Base-by-base conservation (phyloP, 805 yeast genomes). In the Suhomyces sp. region DNA sequence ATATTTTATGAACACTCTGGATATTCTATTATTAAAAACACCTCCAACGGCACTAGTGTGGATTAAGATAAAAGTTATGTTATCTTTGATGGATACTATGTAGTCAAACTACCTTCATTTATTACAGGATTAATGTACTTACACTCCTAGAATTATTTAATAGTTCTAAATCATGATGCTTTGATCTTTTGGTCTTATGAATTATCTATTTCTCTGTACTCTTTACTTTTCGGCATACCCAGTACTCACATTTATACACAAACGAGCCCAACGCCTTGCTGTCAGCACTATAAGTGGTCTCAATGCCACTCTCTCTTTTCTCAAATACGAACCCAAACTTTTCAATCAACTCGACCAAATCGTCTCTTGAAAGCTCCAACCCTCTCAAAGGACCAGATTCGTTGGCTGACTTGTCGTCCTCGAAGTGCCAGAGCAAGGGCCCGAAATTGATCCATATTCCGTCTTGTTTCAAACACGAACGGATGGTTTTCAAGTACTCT, bases 391-490 rank as follows among this genome's bases (percentile, higher is more conserved):
- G 79, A 1, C 73, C 63, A 0, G 67, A 65, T 0, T 67, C 60
- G 12, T 62, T 58, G 8, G 67, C 61, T 13, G 68, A 69, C 15
- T 66, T 71, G 33, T 77, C 80, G 52, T 78, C 80, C 58, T 86
- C 91, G 61, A 78, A 84, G 66, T 87, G 93, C 91, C 91, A 85
- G 49, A 84, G 67, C 44, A 85, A 67, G 0, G 90, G 90, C 0
- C 91, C 91, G 61, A 83, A 80, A 60, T 85, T 85, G 26, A 84
- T 68, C 89, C 89, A 85, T 15, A 67, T 51, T 0, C 87, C 89
- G 22, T 66, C 69, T 0, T 64, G 61, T 33, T 72, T 70, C 53
- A 85, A 59, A 23, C 80, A 72, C 58, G 80, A 73, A 38, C 68
- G 64, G 1, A 85, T 74, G 0, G 85, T 68, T 48, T 71, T 72